phyloP scores from a whole-genome alignment of 805 yeast species.

The Sporopachydermia quercuum region DNA sequence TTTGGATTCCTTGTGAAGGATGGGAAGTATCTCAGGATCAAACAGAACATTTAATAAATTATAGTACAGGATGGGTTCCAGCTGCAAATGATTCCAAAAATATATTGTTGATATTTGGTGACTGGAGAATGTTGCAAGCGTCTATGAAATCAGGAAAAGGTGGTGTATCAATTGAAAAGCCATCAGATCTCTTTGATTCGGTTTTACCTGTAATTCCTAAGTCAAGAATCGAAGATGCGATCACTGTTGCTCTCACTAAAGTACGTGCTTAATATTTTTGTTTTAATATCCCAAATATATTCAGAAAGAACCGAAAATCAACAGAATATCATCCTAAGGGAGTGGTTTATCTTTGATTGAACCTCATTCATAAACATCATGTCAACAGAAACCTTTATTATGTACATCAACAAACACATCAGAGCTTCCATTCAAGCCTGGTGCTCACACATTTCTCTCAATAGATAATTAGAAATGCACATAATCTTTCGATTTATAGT shows the following conservation, averaged over 20 bases:
- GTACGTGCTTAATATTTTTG: neutral
- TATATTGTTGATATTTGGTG: neutral
- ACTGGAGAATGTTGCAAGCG: slow-evolving; percentile 1
- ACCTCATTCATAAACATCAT: too few relatives aligned
- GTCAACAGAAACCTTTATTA: too few relatives aligned
- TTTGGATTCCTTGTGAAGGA: neutral
- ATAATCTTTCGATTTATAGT: too few relatives aligned
- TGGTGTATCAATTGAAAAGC: neutral
- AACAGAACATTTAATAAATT: neutral
- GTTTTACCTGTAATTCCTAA: neutral
- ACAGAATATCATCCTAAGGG: too few relatives aligned
- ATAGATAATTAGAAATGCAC: too few relatives aligned
- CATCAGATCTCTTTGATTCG: neutral
- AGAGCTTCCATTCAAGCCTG: too few relatives aligned
- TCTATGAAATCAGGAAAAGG: neutral
- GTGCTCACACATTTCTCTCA: too few relatives aligned
- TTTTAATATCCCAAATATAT: too few relatives aligned
- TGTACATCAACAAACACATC: too few relatives aligned
- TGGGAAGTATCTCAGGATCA: neutral
- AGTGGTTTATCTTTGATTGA: too few relatives aligned
- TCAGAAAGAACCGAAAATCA: too few relatives aligned
- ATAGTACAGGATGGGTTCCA: neutral
- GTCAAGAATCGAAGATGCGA: neutral
- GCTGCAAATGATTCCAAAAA: neutral
- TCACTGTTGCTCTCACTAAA: neutral